phyloP scores from a whole-genome alignment of 2,329 filamentous ascomycete genomes.

The Fusarium abutilonis region DNA sequence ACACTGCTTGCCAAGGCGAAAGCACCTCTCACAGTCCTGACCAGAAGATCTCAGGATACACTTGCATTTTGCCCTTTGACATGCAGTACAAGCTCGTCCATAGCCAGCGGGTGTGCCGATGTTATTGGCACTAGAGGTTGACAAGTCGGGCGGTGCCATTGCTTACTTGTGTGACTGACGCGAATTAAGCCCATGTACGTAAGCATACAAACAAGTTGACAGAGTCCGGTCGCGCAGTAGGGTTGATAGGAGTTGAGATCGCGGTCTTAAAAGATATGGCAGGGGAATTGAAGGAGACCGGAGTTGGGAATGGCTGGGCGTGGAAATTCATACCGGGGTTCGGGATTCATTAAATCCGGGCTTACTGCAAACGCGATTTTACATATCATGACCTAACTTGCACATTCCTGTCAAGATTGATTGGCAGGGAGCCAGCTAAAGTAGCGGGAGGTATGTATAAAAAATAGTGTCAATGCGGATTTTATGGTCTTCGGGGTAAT shows the following conservation, averaged over 20 bases:
- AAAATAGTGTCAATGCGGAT: neutral
- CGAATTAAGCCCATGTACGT: neutral
- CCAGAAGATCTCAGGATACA: conserved; percentile 54
- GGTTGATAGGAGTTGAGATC: conserved; percentile 22
- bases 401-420: neutral
- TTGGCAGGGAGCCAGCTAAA: neutral
- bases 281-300: conserved; percentile 12
- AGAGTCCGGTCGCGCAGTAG: conserved; percentile 33
- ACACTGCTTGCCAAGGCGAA: conserved; percentile 60
- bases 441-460: neutral
- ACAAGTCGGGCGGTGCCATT: conserved; percentile 40
- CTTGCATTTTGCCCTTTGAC: conserved; percentile 60
- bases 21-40: conserved; percentile 53
- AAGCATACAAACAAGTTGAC: conserved; percentile 11
- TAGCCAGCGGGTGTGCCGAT: conserved; percentile 52
- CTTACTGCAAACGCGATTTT: conserved; percentile 6
- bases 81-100: conserved; percentile 58
- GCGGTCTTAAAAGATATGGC: conserved; percentile 7
- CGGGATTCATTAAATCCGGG: conserved; percentile 25
- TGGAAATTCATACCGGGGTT: conserved; percentile 7
- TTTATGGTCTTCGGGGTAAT: too few relatives aligned
- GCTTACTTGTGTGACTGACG: conserved; percentile 7
- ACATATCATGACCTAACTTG: conserved; percentile 3
- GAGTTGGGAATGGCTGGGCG: conserved; percentile 16
- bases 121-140: conserved; percentile 4